phyloP scores from a whole-genome alignment of 345 rosid genomes.

The Erysimum cheiranthoides region DNA sequence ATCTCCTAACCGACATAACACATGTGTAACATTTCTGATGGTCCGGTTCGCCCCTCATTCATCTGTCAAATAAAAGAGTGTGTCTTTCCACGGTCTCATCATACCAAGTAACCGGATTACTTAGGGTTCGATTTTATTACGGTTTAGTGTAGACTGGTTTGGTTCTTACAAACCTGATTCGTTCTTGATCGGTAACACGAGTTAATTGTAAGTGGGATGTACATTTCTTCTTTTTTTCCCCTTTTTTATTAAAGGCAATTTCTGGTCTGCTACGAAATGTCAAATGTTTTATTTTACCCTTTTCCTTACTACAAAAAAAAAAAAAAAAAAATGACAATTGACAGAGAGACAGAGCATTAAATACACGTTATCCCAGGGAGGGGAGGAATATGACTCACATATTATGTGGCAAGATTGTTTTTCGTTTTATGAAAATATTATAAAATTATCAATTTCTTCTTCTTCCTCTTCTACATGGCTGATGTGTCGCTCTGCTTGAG shows the following conservation, averaged over 20 bases:
- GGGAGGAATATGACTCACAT: constrained; percentile 35
- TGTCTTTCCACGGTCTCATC: constrained; percentile 29
- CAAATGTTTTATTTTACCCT: not conserved
- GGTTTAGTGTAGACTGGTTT: constrained; percentile 39
- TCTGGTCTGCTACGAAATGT: not conserved
- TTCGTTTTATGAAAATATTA: not conserved
- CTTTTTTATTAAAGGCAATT: not conserved
- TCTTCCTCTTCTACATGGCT: not conserved
- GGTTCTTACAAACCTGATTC: constrained; percentile 40
- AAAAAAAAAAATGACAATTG: not conserved
- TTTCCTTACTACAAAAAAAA: not conserved
- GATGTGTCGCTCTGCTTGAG: constrained; percentile 35
- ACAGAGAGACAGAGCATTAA: constrained; percentile 24
- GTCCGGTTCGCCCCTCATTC: not conserved
- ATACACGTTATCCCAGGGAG: constrained; percentile 32
- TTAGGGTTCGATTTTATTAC: not conserved
- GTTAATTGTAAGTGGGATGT: constrained; percentile 32
- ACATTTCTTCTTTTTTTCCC: not conserved
- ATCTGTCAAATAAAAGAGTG: constrained; percentile 29
- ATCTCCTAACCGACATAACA: constrained; percentile 45
- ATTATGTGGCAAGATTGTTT: constrained; percentile 25
- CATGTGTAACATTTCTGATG: constrained; percentile 9
- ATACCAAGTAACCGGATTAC: constrained; percentile 19
- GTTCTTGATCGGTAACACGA: constrained; percentile 25
- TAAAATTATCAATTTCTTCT: not conserved